Percentiles rank a stretch among this genome's conserved stretches.
phyloP scores from a whole-genome alignment of 1,139 yeast genomes.

The Hansenula anomala region DNA sequence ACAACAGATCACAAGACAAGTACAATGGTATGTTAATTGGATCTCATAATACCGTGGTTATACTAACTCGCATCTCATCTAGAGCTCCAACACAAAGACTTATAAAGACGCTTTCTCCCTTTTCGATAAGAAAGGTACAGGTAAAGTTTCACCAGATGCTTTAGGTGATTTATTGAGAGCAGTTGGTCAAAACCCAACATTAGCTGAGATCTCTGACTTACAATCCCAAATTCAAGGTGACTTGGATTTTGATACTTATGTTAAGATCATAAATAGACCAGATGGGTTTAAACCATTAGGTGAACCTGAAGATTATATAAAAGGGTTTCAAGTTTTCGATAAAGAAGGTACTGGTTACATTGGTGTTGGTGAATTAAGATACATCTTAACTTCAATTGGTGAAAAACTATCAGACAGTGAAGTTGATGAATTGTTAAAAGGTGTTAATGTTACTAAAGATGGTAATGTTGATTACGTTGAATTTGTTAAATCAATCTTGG shows the following conservation, averaged over 20 bases:
- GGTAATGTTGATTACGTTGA: conserved; percentile 95
- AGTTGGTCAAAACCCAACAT: conserved; percentile 96
- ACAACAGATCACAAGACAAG: too few species aligned
- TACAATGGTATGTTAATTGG: background rate
- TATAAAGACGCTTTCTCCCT: conserved; percentile 97
- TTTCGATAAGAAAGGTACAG: conserved; percentile 95
- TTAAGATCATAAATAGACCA: conserved; percentile 76
- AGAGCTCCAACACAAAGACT: conserved; percentile 42
- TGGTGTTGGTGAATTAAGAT: conserved; percentile 94
- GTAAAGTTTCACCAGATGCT: conserved; percentile 81
- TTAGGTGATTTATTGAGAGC: conserved; percentile 94
- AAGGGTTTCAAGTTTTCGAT: conserved; percentile 97
- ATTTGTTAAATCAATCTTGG: conserved; percentile 88
- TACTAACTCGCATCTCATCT: background rate
- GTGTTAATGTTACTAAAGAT: conserved; percentile 88
- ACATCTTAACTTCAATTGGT: conserved; percentile 89
- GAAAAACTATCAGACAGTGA: conserved; percentile 87
- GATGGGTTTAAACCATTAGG: conserved; percentile 89
- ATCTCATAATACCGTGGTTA: background rate
- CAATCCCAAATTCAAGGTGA: conserved; percentile 43
- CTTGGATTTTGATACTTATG: conserved; percentile 71
- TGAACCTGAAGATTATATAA: conserved; percentile 93
- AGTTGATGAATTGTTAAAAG: conserved; percentile 93
- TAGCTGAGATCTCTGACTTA: conserved; percentile 77
- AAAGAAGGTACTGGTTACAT: conserved; percentile 93